Conservation (phyloP, 1,284 basidiomycete species). For the Ceratobasidium sp. region DNA sequence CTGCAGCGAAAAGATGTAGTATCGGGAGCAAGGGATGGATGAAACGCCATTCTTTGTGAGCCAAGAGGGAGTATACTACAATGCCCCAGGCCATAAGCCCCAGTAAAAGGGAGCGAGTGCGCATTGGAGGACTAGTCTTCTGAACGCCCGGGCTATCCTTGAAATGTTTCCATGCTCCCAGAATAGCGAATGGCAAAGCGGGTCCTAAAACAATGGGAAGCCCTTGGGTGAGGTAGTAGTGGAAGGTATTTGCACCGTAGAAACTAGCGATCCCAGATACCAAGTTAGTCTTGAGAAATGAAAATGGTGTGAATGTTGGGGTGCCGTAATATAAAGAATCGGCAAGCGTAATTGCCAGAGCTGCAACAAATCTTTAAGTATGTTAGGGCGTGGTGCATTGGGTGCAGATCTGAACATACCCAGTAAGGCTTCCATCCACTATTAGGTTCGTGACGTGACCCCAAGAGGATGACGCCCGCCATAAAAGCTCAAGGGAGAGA, state of each 20-base stretch:
- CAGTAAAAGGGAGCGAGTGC: conserved; percentile 52
- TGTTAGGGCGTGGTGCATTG: neutral
- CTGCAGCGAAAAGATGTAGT: conserved; percentile 80
- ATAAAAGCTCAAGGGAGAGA: conserved; percentile 62
- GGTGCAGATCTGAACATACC: neutral
- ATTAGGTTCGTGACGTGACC: neutral
- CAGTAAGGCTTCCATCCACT: conserved; percentile 32
- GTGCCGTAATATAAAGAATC: conserved; percentile 75
- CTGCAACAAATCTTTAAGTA: conserved; percentile 52
- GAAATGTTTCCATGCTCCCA: conserved; percentile 54
- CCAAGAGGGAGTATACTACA: conserved; percentile 74
- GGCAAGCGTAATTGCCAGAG: conserved; percentile 55
- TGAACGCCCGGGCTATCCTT: conserved; percentile 34
- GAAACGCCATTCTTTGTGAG: conserved; percentile 97
- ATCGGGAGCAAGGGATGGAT: conserved; percentile 88
- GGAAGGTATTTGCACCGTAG: conserved; percentile 85
- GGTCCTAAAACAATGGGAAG: conserved; percentile 81
- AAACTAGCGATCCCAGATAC: conserved; percentile 85
- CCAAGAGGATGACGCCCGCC: conserved; percentile 52
- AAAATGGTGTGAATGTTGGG: conserved; percentile 76
- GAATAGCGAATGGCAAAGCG: conserved; percentile 70
- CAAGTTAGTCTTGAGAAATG: conserved; percentile 78
- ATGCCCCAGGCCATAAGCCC: conserved; percentile 67
- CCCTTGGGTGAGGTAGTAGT: conserved; percentile 88
- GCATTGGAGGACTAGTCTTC: neutral